Evolutionary conservation across 2,329 filamentous ascomycete species (phyloP).

Genomic region (Arthrobotrys musiformis): DNA sequence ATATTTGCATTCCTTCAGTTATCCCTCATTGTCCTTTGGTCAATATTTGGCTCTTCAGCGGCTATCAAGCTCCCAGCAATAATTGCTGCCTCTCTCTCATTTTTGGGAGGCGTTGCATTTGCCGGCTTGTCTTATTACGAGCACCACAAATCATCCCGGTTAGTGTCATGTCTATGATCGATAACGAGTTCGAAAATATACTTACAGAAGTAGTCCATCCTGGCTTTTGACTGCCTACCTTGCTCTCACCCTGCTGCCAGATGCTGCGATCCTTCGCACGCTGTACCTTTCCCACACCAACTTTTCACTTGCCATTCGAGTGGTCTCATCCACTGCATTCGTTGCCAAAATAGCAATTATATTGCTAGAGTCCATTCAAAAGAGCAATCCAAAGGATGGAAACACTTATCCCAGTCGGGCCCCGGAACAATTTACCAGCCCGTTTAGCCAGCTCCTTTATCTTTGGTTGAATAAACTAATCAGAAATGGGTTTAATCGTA

Average conservation of each 20-base stretch:
- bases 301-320: constrained; percentile 16
- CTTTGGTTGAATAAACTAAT: constrained; percentile 63
- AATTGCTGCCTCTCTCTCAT: constrained; percentile 3
- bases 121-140: constrained; percentile 11
- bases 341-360: constrained; percentile 18
- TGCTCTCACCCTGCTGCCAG: constrained; percentile 19
- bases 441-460: constrained; percentile 62
- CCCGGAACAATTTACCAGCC: constrained; percentile 62
- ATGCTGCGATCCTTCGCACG: constrained; percentile 26
- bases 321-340: constrained; percentile 9
- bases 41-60: background rate
- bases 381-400: background rate
- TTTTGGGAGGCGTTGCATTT: constrained; percentile 8
- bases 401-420: constrained; percentile 57
- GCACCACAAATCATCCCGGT: constrained; percentile 30
- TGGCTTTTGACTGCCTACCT: constrained; percentile 37
- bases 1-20: constrained; percentile 18
- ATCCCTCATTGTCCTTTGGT: constrained; percentile 25
- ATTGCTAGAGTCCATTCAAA: constrained; percentile 11
- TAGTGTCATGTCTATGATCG: no score
- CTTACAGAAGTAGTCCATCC: constrained; percentile 14
- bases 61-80: background rate
- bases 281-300: constrained; percentile 21
- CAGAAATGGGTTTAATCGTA: constrained; percentile 59
- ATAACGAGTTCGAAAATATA: no score